Conservation (phyloP, 495 filamentous ascomycete genomes). For the Neurospora intermedia region DNA sequence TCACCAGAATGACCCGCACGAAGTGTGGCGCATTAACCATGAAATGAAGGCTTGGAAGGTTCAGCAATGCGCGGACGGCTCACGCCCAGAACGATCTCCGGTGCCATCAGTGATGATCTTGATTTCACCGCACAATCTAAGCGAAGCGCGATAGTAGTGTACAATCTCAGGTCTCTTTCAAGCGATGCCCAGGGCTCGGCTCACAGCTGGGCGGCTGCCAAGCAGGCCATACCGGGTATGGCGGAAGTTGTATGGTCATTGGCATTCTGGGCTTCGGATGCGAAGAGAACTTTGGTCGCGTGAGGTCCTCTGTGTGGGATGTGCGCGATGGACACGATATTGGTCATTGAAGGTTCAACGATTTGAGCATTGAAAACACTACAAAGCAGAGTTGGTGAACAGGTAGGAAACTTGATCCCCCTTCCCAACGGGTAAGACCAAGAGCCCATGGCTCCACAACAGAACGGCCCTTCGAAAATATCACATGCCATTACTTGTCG, state of each 20-base stretch:
- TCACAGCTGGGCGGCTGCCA: background rate
- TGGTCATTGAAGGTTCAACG: background rate
- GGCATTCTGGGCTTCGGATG: background rate
- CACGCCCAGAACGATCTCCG: background rate
- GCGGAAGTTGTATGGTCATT: background rate
- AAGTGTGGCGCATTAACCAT: background rate
- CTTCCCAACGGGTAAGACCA: background rate
- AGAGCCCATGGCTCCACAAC: background rate
- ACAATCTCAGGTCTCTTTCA: background rate
- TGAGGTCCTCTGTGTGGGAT: background rate
- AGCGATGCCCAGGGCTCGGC: background rate
- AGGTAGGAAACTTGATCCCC: too few relatives aligned
- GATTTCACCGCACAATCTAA: background rate
- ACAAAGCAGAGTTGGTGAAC: too few relatives aligned
- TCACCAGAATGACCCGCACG: background rate
- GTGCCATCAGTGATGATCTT: background rate
- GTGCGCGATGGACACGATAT: background rate
- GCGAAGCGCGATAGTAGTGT: background rate
- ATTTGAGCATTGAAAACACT: background rate
- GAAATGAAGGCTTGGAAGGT: background rate
- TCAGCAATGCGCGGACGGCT: background rate
- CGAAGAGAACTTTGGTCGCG: background rate
- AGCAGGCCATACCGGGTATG: background rate
- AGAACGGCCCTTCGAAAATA: background rate
- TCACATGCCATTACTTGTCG: background rate